These are phyloP conservation scores for Paramecium biaurelia DNA, from an alignment of 73 alveolate genomes.

Conservation along the genomic window DNA sequence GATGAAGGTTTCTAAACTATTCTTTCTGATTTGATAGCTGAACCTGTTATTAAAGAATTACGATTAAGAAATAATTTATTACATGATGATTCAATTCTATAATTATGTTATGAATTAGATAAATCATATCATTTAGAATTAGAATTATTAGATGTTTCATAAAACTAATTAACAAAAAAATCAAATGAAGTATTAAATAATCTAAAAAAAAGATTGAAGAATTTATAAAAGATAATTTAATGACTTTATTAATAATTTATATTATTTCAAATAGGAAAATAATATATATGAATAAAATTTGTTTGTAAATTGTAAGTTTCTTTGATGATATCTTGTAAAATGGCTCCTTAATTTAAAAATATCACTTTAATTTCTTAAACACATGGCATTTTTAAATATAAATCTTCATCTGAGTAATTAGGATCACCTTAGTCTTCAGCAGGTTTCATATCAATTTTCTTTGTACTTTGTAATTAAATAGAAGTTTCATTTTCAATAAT, in stretches of 20 bases:
- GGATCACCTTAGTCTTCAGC: conserved; percentile 51
- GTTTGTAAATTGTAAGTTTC: conserved; percentile 55
- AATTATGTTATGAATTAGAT: conserved; percentile 41
- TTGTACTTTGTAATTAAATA: neutral
- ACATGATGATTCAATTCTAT: neutral
- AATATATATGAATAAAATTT: conserved; percentile 53
- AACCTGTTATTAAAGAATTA: neutral
- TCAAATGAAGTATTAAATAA: neutral
- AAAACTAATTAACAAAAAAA: neutral
- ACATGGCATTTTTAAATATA: conserved; percentile 59
- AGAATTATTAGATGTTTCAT: neutral
- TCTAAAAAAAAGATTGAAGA: neutral
- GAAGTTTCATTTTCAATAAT: conserved; percentile 31
- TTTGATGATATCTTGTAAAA: conserved; percentile 50
- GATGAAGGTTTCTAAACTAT: neutral
- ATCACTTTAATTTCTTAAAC: conserved; percentile 55
- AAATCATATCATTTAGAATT: conserved; percentile 16
- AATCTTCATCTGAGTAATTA: conserved; percentile 50
- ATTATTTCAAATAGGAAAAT: conserved; percentile 44
- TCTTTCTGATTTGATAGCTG: neutral
- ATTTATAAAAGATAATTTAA: neutral
- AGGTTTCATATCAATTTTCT: conserved; percentile 1
- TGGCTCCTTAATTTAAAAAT: conserved; percentile 58
- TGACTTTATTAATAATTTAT: conserved; percentile 9
- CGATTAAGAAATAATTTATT: neutral